These are phyloP conservation scores for Toxicodendron radicans DNA, from an alignment of 345 rosid genomes.

Conservation along the genomic window DNA sequence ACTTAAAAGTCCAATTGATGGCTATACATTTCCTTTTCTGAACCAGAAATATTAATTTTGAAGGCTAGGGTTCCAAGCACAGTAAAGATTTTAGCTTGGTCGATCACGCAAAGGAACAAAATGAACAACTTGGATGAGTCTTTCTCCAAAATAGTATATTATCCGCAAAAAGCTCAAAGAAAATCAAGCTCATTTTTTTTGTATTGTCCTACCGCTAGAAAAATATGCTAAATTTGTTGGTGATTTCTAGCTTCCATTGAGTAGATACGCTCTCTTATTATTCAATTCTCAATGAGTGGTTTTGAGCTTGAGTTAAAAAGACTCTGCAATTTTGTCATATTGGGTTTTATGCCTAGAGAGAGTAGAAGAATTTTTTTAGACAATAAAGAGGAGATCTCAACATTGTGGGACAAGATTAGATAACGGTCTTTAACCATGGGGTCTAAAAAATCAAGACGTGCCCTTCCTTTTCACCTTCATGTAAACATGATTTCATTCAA, in stretches of 20 bases:
- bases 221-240: neutral
- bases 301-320: neutral
- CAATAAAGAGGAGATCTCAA: neutral
- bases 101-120: neutral
- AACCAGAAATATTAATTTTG: too few species aligned
- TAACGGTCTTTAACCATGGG: neutral
- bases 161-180: neutral
- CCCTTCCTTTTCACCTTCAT: neutral
- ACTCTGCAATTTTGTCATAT: neutral
- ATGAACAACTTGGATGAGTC: neutral
- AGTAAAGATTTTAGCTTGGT: neutral
- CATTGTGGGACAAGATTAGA: neutral
- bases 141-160: neutral
- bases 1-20: neutral
- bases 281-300: neutral
- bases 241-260: neutral
- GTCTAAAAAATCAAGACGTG: neutral
- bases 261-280: neutral
- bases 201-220: neutral
- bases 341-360: too few species aligned
- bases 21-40: neutral
- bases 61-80: too few species aligned
- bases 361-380: neutral
- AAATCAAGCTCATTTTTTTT: neutral
- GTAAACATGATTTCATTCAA: neutral